phyloP scores from a whole-genome alignment of 345 rosid genomes.

The Hibiscus mutabilis region DNA sequence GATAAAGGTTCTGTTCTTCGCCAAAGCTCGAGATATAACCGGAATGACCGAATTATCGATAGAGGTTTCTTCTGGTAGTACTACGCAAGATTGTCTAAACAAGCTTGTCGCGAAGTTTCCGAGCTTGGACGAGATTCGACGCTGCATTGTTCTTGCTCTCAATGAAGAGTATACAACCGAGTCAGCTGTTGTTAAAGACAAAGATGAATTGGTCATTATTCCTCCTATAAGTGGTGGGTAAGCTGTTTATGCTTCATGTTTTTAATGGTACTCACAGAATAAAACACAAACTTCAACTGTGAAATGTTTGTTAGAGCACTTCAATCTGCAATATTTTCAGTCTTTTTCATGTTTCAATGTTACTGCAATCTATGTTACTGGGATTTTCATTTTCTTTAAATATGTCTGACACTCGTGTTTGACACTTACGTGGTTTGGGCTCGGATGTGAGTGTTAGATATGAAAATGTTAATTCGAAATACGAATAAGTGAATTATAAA shows the following conservation, averaged over 20 bases:
- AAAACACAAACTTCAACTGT: background rate
- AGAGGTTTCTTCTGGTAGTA: constrained; percentile 57
- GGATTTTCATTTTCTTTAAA: background rate
- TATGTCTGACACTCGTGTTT: no score
- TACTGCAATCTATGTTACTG: background rate
- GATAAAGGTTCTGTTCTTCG: constrained; percentile 74
- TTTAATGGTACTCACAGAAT: background rate
- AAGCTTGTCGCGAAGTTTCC: constrained; percentile 58
- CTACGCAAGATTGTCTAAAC: constrained; percentile 56
- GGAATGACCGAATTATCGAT: constrained; percentile 46
- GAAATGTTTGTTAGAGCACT: background rate
- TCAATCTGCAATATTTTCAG: background rate
- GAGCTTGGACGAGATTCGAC: constrained; percentile 1
- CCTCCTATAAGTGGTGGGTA: constrained; percentile 99
- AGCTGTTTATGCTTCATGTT: constrained; percentile 6
- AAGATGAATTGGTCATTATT: constrained; percentile 86
- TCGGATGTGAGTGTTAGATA: background rate
- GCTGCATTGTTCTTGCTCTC: background rate
- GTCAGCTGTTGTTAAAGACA: constrained; percentile 48
- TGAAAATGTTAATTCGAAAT: no score
- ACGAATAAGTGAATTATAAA: background rate
- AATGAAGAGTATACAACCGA: constrained; percentile 68
- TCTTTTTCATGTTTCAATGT: background rate
- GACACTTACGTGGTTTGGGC: background rate
- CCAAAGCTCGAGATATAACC: constrained; percentile 78